Base-by-base conservation (phyloP, 2,329 filamentous ascomycete genomes). In the Aspergillus novoparasiticus region DNA sequence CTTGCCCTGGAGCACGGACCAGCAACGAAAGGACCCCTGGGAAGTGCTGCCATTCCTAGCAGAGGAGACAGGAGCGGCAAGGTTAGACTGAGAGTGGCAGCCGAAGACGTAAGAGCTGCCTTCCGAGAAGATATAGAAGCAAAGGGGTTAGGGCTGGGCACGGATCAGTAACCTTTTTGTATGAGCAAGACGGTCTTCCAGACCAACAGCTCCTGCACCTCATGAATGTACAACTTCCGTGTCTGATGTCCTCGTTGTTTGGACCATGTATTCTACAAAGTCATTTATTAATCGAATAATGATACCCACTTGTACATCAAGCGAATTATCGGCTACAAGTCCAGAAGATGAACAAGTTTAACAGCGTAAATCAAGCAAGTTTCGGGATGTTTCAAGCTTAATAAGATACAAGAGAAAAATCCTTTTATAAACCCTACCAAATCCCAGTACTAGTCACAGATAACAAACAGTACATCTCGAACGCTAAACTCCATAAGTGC, bases 51-150 rank as follows among this genome's bases (percentile, higher is more conserved):
- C 4, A 73, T 76, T 39, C 86, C 89, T 21, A 79, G 82, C 64
- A 89, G 89, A 68, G 90, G 93, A 0, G 94, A 98, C 75, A 85
- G 95, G 50, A 93, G 92, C 26, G 94, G 93, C 61, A 94, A 96
- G 77, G 87, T 99, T 46, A 85, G 94, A 61, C 83, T 99, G 61
- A 89, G 92, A 26, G 89, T 98, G 68, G 91, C 92, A 14, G 92
- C 97, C 64, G 94, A 98, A 72, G 94, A 99, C 79, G 88, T 99
- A 32, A 90, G 90, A 74, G 86, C 93, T 75, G 95, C 94, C 34
- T 88, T 98, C 69, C 88, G 90, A 64, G 94, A 97, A 68, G 95
- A 99, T 80, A 87, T 87, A 9, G 93, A 97, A 74, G 89, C 96
- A 60, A 93, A 89, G 77, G 89, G 90, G 45, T 82, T 97, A 72